Conservation (phyloP, 2,329 filamentous ascomycete genomes). For the Niveomyces coronatus region DNA sequence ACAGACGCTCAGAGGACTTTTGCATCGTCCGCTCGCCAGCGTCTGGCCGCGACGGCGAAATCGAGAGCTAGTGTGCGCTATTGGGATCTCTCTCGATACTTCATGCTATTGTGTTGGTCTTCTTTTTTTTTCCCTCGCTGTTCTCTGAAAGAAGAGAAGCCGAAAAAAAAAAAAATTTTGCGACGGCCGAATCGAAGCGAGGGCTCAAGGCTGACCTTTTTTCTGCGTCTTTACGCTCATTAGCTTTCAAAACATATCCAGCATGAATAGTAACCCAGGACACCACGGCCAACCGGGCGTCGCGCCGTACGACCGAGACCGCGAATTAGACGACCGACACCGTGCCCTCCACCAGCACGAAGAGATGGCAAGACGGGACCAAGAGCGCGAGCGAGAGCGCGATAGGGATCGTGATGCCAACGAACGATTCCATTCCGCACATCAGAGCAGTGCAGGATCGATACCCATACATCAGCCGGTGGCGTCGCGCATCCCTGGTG, state of each 20-base stretch:
- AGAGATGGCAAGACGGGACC: constrained; percentile 33
- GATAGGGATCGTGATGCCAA: constrained; percentile 58
- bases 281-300: constrained; percentile 30
- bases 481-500: constrained; percentile 65
- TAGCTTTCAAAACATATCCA: constrained; percentile 10
- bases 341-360: constrained; percentile 37
- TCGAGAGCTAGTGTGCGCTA: not conserved
- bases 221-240: not conserved
- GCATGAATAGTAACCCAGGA: constrained; percentile 36
- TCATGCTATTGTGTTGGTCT: too few species aligned
- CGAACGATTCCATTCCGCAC: constrained; percentile 60
- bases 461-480: constrained; percentile 93
- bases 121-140: too few species aligned
- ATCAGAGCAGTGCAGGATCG: constrained; percentile 79
- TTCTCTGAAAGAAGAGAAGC: too few species aligned
- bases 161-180: too few species aligned
- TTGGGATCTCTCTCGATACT: too few species aligned
- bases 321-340: constrained; percentile 38
- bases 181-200: not conserved
- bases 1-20: constrained; percentile 15
- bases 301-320: constrained; percentile 37
- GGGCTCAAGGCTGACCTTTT: constrained; percentile 2
- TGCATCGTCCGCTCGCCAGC: constrained; percentile 4
- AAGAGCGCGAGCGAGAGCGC: constrained; percentile 41
- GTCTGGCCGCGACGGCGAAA: too few species aligned